Evolutionary conservation across 306 rosid species (phyloP).

Genomic region (Quercus alba): DNA sequence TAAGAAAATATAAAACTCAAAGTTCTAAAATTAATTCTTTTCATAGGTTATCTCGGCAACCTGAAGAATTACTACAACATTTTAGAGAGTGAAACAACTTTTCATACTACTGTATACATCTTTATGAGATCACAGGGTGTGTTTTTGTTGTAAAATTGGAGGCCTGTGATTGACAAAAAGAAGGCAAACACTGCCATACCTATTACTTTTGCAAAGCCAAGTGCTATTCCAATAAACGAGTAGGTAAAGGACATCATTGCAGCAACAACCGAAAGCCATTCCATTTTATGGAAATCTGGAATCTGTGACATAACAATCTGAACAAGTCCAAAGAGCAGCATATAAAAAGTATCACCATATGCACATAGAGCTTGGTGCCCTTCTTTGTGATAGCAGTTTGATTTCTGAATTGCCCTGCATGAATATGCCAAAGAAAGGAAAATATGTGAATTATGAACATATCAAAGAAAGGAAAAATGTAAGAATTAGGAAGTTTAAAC

Average conservation of each 20-base stretch:
- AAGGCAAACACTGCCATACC: constrained; percentile 35
- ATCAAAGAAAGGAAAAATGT: not conserved
- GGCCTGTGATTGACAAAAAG: not conserved
- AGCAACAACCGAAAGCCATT: constrained; percentile 70
- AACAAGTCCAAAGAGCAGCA: constrained; percentile 70
- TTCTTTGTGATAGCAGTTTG: constrained; percentile 77
- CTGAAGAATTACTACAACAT: not conserved
- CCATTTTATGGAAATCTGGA: constrained; percentile 73
- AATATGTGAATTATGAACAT: too few species aligned
- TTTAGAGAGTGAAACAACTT: constrained; percentile 1
- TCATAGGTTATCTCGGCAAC: not conserved
- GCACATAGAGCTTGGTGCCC: constrained; percentile 69
- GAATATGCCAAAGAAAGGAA: not conserved
- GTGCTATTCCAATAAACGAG: constrained; percentile 70
- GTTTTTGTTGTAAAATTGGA: not conserved
- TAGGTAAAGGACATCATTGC: constrained; percentile 79
- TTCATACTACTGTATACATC: not conserved
- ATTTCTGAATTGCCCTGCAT: constrained; percentile 66
- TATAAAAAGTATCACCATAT: constrained; percentile 45
- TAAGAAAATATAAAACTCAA: not conserved
- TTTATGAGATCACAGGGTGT: not conserved
- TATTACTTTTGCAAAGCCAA: constrained; percentile 57
- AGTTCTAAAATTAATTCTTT: not conserved
- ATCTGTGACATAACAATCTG: constrained; percentile 74
- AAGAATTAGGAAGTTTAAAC: not conserved